A percentile compares a stretch with the other conserved stretches of the same genome.
Conservation (phyloP, 2,329 filamentous ascomycete species). For the Tricladium varicosporioides region DNA sequence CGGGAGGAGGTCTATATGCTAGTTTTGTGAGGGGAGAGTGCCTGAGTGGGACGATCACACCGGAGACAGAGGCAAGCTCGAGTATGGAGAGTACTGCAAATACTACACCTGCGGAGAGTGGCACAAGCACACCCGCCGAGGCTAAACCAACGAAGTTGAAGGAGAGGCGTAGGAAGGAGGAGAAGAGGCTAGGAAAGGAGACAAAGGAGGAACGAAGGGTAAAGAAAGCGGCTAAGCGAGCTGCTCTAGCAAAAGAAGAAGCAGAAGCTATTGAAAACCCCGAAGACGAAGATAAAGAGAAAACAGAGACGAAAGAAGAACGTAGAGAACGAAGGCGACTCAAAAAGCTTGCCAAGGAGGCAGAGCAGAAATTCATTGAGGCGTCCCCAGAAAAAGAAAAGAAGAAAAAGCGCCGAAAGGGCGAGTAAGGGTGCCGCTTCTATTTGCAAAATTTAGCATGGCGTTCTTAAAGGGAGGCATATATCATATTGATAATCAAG, state of each 20-base stretch:
- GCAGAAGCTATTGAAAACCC: conserved; percentile 23
- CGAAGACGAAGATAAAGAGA: conserved; percentile 25
- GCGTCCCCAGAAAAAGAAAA: conserved; percentile 31
- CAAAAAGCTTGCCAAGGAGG: conserved; percentile 31
- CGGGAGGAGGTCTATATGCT: conserved; percentile 61
- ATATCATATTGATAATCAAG: conserved; percentile 14
- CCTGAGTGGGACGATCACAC: conserved; percentile 66
- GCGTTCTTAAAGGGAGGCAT: conserved; percentile 25
- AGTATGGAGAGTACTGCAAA: neutral
- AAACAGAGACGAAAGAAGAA: conserved; percentile 36
- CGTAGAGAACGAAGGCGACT: conserved; percentile 37
- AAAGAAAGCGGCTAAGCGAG: conserved; percentile 39
- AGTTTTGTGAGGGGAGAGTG: conserved; percentile 82
- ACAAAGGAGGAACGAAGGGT: conserved; percentile 36
- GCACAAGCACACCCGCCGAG: conserved; percentile 22
- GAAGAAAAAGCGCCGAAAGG: conserved; percentile 32
- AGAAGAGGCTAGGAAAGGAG: conserved; percentile 33
- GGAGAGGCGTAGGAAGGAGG: conserved; percentile 33
- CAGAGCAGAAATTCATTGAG: conserved; percentile 15
- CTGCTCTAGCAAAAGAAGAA: conserved; percentile 21
- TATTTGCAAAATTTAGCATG: conserved; percentile 15
- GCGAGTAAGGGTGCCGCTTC: conserved; percentile 7
- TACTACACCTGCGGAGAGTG: conserved; percentile 16
- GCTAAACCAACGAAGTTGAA: conserved; percentile 31
- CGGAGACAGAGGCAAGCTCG: conserved; percentile 13